Conservation (phyloP, 139 green algal genomes). For the Edaphochlamys debaryana region DNA sequence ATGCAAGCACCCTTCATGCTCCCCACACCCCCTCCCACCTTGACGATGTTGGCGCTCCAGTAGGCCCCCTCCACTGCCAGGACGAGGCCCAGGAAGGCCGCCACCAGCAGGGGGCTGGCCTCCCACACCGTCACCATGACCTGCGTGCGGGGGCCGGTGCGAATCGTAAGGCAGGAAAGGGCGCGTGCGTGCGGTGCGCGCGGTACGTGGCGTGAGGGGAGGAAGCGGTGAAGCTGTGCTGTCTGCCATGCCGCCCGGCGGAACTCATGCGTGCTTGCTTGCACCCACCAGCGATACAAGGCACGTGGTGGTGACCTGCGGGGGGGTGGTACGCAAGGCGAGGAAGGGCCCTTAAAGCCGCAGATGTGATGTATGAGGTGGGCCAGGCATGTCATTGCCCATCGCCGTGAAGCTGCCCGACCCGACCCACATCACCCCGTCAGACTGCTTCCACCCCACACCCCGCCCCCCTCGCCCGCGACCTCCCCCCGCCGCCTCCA, state of each 20-base stretch:
- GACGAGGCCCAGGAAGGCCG: slow-evolving; percentile 20
- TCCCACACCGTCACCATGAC: slow-evolving; percentile 48
- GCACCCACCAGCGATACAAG: slow-evolving; percentile 14
- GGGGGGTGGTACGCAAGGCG: too few relatives aligned
- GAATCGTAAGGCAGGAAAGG: too few relatives aligned
- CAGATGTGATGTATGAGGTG: too few relatives aligned
- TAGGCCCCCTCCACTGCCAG: slow-evolving; percentile 30
- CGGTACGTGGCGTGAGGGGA: neutral
- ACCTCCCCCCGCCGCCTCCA: too few relatives aligned
- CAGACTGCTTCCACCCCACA: too few relatives aligned
- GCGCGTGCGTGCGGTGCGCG: neutral
- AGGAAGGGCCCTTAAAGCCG: too few relatives aligned
- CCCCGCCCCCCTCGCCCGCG: too few relatives aligned
- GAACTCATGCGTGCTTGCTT: too few relatives aligned
- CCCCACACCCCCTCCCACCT: slow-evolving; percentile 21
- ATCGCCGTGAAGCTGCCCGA: too few relatives aligned
- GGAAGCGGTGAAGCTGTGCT: neutral
- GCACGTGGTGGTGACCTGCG: slow-evolving; percentile 42
- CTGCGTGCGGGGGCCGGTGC: neutral
- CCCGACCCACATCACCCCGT: too few relatives aligned
- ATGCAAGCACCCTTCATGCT: neutral
- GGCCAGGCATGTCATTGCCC: too few relatives aligned
- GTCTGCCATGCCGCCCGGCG: too few relatives aligned
- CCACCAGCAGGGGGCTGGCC: slow-evolving; percentile 1
- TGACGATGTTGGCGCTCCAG: slow-evolving; percentile 40